Base-by-base conservation (phyloP, 768 basidiomycete species). In the Dacryopinax primogenitus region DNA sequence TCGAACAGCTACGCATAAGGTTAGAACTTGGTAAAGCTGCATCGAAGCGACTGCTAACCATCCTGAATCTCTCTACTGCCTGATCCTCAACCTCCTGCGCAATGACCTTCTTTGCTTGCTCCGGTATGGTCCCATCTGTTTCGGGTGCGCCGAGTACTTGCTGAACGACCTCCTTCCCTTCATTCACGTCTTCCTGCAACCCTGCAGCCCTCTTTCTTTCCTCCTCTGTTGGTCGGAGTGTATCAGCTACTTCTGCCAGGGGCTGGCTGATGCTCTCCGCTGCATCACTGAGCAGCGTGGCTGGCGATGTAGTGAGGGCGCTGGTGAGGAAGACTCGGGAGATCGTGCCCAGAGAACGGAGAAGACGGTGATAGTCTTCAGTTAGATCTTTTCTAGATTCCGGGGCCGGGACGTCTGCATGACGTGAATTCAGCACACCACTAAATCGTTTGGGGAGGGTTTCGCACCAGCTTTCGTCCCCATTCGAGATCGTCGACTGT, bases 231-330 rank as follows among this genome's bases (percentile, higher is more conserved):
- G 51, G 51, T 28, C 51, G 11, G 3, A 58, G 26, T 13, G 51
- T 58, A 4, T 23, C 51, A 3, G 51, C 51, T 6, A 58, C 30
- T 3, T 58, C 26, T 23, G 26, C 51, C 9, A 58, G 26, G 51
- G 51, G 51, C 26, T 58, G 51, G 30, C 51, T 58, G 51, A 58
- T 18, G 30, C 51, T 58, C 51, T 58, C 51, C 13, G 51, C 51
- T 28, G 51, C 51, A 18, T 58, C 51, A 30, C 32, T 58, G 26
- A 58, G 26, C 30, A 58, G 30, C 9, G 51, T 58, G 18, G 51
- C 51, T 3, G 51, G 51, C 26, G 51, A 58, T 28, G 51, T 32
- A 6, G 51, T 7, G 26, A 58, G 15, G 4, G 51, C 51, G 21
- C 51, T 58, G 23, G 3, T 58, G 26, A 58, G 30, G 26, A 58